A percentile compares a stretch with the other conserved stretches of the same genome.
phyloP scores from a whole-genome alignment of 768 basidiomycete genomes.

The Gelatoporia subvermispora region DNA sequence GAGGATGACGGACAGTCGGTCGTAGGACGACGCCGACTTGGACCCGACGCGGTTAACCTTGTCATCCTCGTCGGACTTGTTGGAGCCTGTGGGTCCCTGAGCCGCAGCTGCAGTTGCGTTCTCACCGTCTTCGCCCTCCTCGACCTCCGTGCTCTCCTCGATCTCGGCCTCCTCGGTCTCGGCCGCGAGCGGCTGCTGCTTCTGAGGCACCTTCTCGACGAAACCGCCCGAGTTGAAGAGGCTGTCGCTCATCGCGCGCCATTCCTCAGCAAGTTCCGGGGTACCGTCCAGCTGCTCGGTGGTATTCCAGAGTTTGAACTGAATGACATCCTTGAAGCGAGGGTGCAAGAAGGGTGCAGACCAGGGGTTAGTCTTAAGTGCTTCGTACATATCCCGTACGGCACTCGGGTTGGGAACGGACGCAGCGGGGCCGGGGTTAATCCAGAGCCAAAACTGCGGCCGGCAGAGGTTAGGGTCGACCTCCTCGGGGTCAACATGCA shows the following conservation, averaged over 20 bases:
- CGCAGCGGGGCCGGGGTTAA: constrained; percentile 96
- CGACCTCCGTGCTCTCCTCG: constrained; percentile 23
- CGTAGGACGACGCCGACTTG: constrained; percentile 82
- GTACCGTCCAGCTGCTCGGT: constrained; percentile 93
- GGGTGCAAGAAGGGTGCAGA: constrained; percentile 91
- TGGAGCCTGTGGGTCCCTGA: constrained; percentile 10
- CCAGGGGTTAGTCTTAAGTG: constrained; percentile 86
- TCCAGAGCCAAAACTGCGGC: constrained; percentile 97
- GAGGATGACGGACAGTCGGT: constrained; percentile 86
- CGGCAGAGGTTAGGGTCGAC: constrained; percentile 62
- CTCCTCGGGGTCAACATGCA: constrained; percentile 56
- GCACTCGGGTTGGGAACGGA: constrained; percentile 83
- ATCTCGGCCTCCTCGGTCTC: constrained; percentile 17
- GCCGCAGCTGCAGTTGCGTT: constrained; percentile 12
- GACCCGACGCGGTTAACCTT: constrained; percentile 84
- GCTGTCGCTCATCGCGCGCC: constrained; percentile 70
- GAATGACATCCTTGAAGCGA: constrained; percentile 86
- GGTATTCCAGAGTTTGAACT: constrained; percentile 98
- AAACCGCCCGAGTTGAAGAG: constrained; percentile 88
- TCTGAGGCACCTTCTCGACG: constrained; percentile 58
- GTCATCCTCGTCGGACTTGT: constrained; percentile 35
- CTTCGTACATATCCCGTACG: constrained; percentile 73
- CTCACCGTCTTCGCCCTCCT: constrained; percentile 23
- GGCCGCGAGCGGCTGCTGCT: constrained; percentile 29
- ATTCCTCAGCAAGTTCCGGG: constrained; percentile 85